phyloP scores from a whole-genome alignment of 805 yeast species.

The Debaryomyces prosopidis region DNA sequence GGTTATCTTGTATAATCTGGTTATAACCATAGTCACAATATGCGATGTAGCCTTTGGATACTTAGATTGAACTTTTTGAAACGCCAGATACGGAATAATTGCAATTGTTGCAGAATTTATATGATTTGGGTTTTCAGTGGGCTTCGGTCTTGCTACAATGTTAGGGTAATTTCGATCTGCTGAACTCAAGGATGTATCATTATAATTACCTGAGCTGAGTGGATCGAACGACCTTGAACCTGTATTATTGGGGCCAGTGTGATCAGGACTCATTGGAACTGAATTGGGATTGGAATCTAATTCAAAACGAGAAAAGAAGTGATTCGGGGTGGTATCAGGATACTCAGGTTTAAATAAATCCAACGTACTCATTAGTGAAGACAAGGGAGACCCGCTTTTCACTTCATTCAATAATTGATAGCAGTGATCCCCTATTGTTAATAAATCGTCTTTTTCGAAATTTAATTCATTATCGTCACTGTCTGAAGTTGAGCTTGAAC shows the following conservation, averaged over 20 bases:
- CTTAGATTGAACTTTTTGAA: constrained; percentile 64
- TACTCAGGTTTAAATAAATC: constrained; percentile 54
- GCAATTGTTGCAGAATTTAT: constrained; percentile 73
- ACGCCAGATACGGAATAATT: constrained; percentile 84
- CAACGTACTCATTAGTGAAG: constrained; percentile 78
- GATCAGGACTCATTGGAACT: constrained; percentile 1
- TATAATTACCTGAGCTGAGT: background rate
- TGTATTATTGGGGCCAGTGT: constrained; percentile 2
- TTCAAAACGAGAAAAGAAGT: constrained; percentile 7
- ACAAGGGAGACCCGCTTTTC: constrained; percentile 79
- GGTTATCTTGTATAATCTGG: constrained; percentile 86
- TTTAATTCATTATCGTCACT: constrained; percentile 25
- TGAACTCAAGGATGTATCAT: background rate
- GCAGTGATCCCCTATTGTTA: constrained; percentile 54
- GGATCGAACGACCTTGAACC: constrained; percentile 2
- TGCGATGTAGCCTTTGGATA: constrained; percentile 91
- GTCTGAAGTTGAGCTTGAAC: background rate
- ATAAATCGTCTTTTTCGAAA: constrained; percentile 38
- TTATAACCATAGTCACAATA: constrained; percentile 87
- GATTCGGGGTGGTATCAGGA: constrained; percentile 5
- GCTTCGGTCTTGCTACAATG: constrained; percentile 71
- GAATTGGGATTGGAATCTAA: constrained; percentile 4
- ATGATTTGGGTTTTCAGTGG: constrained; percentile 8
- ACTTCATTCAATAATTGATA: constrained; percentile 80
- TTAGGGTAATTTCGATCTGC: constrained; percentile 21